Conservation (phyloP, 352 stramenopile genomes). For the Pythium phragmiticola region DNA sequence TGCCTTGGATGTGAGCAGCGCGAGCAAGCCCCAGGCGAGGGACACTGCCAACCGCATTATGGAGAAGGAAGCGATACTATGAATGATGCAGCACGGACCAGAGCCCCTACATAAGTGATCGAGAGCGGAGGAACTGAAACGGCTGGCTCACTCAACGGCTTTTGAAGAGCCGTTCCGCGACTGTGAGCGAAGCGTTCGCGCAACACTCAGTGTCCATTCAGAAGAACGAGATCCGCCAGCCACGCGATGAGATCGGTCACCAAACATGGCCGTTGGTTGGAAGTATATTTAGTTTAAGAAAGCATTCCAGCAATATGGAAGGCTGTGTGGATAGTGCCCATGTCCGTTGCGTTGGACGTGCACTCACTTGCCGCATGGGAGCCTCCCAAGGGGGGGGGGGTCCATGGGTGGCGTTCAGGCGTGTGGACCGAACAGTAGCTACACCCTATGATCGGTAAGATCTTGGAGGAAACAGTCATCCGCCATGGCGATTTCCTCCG, state of each 20-base stretch:
- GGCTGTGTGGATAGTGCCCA: slow-evolving; percentile 55
- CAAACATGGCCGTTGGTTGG: neutral
- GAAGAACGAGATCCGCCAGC: neutral
- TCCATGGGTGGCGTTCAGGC: neutral
- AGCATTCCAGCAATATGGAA: too few species aligned
- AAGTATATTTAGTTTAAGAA: neutral
- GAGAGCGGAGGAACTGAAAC: neutral
- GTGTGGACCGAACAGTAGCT: neutral
- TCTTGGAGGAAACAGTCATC: slow-evolving; percentile 1
- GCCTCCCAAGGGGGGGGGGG: too few species aligned
- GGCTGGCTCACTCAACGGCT: neutral
- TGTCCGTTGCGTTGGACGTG: slow-evolving; percentile 83
- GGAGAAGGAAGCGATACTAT: neutral
- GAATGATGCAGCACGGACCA: neutral
- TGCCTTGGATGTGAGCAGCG: neutral
- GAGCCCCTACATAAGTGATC: too few species aligned
- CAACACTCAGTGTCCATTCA: neutral
- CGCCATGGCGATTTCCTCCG: neutral
- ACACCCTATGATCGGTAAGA: neutral
- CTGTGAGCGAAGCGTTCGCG: neutral
- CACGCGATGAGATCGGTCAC: neutral
- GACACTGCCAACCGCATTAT: neutral
- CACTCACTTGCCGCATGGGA: slow-evolving; percentile 38
- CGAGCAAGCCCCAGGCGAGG: neutral
- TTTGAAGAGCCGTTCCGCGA: neutral